Percentiles rank a stretch among this genome's conserved stretches.
phyloP scores from a whole-genome alignment of 371 early-diverging fungal genomes.

The Paraphysoderma sedebokerense region DNA sequence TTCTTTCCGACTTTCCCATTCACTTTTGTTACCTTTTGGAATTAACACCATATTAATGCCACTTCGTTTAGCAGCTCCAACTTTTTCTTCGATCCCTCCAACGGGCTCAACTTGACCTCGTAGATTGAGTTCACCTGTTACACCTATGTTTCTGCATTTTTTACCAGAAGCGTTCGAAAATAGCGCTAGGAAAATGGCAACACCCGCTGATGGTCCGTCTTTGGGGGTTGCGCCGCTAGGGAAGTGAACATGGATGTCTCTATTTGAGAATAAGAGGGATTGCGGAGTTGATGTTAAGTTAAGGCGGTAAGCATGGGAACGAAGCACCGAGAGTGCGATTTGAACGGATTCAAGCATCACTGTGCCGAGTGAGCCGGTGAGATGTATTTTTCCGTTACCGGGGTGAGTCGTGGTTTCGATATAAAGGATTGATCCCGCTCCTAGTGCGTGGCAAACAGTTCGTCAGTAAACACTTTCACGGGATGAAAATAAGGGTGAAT shows the following conservation, averaged over 20 bases:
- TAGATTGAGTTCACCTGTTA: slow-evolving; percentile 78
- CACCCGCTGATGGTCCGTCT: slow-evolving; percentile 61
- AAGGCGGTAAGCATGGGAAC: slow-evolving; percentile 42
- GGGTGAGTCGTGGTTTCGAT: slow-evolving; percentile 47
- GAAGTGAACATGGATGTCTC: slow-evolving; percentile 67
- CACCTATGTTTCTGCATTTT: slow-evolving; percentile 40
- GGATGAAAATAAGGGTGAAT: slow-evolving; percentile 62
- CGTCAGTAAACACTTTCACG: slow-evolving; percentile 22
- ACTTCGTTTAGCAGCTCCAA: slow-evolving; percentile 65
- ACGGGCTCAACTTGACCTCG: slow-evolving; percentile 70
- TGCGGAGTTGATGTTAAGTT: slow-evolving; percentile 21
- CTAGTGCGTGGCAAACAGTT: slow-evolving; percentile 7
- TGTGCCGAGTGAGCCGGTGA: slow-evolving; percentile 72
- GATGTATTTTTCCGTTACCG: slow-evolving; percentile 43
- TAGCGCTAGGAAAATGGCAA: slow-evolving; percentile 54
- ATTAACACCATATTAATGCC: slow-evolving; percentile 32
- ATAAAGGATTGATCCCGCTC: slow-evolving; percentile 21
- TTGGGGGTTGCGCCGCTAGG: slow-evolving; percentile 69
- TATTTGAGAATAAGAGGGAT: slow-evolving; percentile 24
- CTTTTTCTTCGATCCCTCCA: slow-evolving; percentile 73
- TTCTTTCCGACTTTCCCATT: no score
- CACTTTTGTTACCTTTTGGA: slow-evolving; percentile 22
- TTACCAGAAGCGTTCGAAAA: slow-evolving; percentile 51
- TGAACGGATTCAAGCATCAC: slow-evolving; percentile 78
- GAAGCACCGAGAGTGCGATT: slow-evolving; percentile 63